Evolutionary conservation across 1,284 basidiomycete genomes (phyloP), one percentile per base, ranked within the genome.

Genomic region (Boletus sp.): DNA sequence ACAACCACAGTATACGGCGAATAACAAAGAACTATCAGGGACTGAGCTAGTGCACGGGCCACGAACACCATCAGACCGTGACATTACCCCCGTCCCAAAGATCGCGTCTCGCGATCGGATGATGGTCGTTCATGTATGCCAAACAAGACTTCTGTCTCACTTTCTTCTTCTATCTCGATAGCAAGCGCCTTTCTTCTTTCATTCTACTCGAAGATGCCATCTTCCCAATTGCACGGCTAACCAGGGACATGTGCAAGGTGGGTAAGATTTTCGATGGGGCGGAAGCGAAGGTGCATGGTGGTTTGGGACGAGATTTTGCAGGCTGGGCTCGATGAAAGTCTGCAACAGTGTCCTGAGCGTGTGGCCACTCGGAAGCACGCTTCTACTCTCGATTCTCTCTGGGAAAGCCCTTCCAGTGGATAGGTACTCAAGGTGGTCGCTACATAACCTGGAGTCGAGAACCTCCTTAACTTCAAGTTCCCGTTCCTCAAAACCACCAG

Each of bases 381-480:
- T 56, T 48, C 48, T 53, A 56, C 5, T 45, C 40, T 0, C n/a
- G 9, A 23, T 55, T 46, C 10, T 30, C 29, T 3, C 13, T 3
- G 3, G 29, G 29, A n/a, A 30, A 30, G 3, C 14, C 29, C 29
- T 30, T 30, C 13, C 29, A 30, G 6, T 30, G 29, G 14, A 30
- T 30, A 14, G 29, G 29, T 30, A 30, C 14, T 30, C 29, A 3
- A 30, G 3, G 3, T 13, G 2, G 3, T 8, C 29, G 5, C 29
- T 2, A 14, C 29, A 8, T 30, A 14, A 13, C 1, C 29, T 2
- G 14, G 29, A 30, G 14, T 13, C 29, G 3, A 30, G 14, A 12
- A 55, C 50, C 12, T 43, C 49, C n/a, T n/a, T n/a, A n/a, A n/a
- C n/a, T 12, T 46, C 14, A 2, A 52, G 12, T 9, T 52, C 50